A percentile compares a stretch with the other conserved stretches of the same genome.
Conservation (phyloP, 176 grass and related monocot genomes). For the Paspalum vaginatum region DNA sequence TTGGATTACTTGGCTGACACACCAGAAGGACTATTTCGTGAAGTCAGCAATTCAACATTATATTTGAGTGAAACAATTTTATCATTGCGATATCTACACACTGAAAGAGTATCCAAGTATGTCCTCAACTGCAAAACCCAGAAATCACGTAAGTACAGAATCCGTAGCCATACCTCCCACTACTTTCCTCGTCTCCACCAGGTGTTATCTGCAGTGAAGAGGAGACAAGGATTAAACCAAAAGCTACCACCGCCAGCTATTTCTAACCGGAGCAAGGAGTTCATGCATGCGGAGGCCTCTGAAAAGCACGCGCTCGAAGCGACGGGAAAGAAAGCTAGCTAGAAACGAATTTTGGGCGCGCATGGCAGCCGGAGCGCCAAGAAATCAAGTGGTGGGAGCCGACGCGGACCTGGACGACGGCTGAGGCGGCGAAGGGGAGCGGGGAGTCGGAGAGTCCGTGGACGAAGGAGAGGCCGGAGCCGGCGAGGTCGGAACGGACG, state of each 20-base stretch:
- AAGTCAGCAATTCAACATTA: neutral
- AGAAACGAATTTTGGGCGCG: neutral
- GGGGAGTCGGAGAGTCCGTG: slow-evolving; percentile 69
- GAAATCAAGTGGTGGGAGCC: neutral
- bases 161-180: slow-evolving; percentile 37
- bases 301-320: neutral
- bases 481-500: slow-evolving; percentile 55
- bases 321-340: neutral
- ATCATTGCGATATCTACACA: neutral
- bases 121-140: neutral
- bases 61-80: slow-evolving; percentile 18
- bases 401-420: slow-evolving; percentile 68
- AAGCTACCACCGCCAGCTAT: neutral
- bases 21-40: neutral
- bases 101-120: neutral
- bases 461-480: slow-evolving; percentile 65
- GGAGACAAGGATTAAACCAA: slow-evolving; percentile 23
- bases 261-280: neutral
- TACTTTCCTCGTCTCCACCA: slow-evolving; percentile 32
- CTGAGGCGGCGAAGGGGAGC: slow-evolving; percentile 80
- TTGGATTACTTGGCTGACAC: neutral
- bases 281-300: neutral
- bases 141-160: slow-evolving; percentile 20
- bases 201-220: slow-evolving; percentile 11
- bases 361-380: neutral